Evolutionary conservation across 73 alveolate species (phyloP).

Genomic region (Paramecium biaurelia): DNA sequence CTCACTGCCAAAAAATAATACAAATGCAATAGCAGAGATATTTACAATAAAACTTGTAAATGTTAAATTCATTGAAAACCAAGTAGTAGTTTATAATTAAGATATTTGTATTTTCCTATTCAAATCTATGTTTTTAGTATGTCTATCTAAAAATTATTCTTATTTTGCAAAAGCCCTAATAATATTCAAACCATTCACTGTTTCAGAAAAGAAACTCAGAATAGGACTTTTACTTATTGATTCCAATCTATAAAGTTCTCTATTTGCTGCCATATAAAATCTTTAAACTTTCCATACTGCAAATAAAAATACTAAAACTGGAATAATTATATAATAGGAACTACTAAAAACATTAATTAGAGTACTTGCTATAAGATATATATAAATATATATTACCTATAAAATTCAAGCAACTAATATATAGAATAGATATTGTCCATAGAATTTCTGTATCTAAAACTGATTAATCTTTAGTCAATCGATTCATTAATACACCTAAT

Average conservation of each 20-base stretch:
- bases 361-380: background rate
- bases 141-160: constrained; percentile 39
- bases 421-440: constrained; percentile 24
- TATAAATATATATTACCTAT: background rate
- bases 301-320: constrained; percentile 18
- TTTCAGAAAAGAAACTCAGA: constrained; percentile 82
- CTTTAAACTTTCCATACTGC: constrained; percentile 18
- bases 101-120: constrained; percentile 56
- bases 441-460: constrained; percentile 56
- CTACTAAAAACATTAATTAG: constrained; percentile 35
- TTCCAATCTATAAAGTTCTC: constrained; percentile 71
- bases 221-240: constrained; percentile 77
- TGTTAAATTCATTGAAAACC: constrained; percentile 71
- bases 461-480: constrained; percentile 87
- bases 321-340: constrained; percentile 22
- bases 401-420: background rate
- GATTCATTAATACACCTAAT: constrained; percentile 91
- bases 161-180: constrained; percentile 87
- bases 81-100: constrained; percentile 59
- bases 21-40: constrained; percentile 70
- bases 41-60: constrained; percentile 68
- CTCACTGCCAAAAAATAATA: constrained; percentile 60
- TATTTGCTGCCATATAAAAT: constrained; percentile 61
- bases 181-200: constrained; percentile 81
- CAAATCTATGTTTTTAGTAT: constrained; percentile 38